Base-by-base conservation (phyloP, 164 flowering plant species). In the Nymphaea colorata region DNA sequence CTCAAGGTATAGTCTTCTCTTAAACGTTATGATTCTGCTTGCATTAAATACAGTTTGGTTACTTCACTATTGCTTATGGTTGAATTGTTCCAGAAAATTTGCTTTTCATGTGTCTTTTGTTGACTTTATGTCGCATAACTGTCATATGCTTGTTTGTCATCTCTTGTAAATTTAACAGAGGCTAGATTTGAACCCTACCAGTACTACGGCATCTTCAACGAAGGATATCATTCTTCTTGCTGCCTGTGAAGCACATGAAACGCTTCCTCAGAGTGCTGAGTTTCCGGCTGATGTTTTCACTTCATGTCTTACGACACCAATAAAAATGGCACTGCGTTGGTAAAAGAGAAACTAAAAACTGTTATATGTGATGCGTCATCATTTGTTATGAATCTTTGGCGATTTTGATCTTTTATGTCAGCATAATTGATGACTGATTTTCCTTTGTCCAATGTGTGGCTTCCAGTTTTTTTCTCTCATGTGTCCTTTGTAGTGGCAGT, bases 211-310 rank as follows among this genome's bases (percentile, higher is more conserved):
- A 43, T 73, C 85, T 69, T n/a, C 89, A 25, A 14, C 70, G 25
- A 85, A 85, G 75, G 99, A 94, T 75, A 90, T 93, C 74, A 91
- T 94, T 76, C 74, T 94, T 73, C 93, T 94, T 67, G 99, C 96
- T 59, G 96, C 99, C 63, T 94, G 99, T 82, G 99, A 90, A 80
- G 96, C 96, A 66, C 98, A 91, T 75, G 99, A 94, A 75, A 88
- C 92, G 64, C 94, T 94, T 73, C 99, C 98, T 18, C 98, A 88
- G 79, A 94, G 96, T 83, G 90, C 79, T 70, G 99, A 94, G 68
- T 90, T 90, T 80, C 98, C 98, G 70, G 99, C 99, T 59, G 99
- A 91, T 80, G 90, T 90, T 65, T 94, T 94, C 78, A 94, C 98
- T 43, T 88, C 98, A 59, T 94, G 99, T 79, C 92, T 94, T 70